phyloP scores from a whole-genome alignment of 139 green algal species.

The Micromonas commoda region DNA sequence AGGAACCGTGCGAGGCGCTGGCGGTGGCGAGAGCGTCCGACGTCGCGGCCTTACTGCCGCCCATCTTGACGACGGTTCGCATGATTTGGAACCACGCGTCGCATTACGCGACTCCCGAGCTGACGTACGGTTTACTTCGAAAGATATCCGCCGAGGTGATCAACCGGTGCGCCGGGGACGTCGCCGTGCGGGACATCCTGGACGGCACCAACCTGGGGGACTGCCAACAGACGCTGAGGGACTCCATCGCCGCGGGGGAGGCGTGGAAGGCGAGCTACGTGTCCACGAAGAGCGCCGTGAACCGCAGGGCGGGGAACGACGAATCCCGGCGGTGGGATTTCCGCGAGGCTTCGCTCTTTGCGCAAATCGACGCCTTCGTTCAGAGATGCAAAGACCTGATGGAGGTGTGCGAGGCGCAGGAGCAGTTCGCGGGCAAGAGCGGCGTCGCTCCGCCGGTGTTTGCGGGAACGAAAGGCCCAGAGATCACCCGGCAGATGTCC shows the following conservation, averaged over 20 bases:
- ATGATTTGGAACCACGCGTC: constrained; percentile 75
- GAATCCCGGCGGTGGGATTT: constrained; percentile 48
- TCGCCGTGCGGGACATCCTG: constrained; percentile 64
- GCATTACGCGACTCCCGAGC: constrained; percentile 80
- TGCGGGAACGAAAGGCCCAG: constrained; percentile 63
- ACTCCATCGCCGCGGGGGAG: constrained; percentile 47
- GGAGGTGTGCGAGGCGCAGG: constrained; percentile 78
- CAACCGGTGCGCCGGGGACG: constrained; percentile 61
- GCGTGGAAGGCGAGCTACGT: constrained; percentile 66
- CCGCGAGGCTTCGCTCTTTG: constrained; percentile 66
- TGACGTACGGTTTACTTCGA: constrained; percentile 71
- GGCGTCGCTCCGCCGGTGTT: constrained; percentile 55
- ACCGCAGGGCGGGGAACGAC: neutral
- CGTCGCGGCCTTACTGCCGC: constrained; percentile 62
- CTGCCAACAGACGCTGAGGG: constrained; percentile 28
- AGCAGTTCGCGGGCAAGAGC: constrained; percentile 67
- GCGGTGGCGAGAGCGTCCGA: constrained; percentile 42
- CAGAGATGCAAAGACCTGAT: constrained; percentile 81
- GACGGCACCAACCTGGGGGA: constrained; percentile 39
- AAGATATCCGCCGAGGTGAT: constrained; percentile 81
- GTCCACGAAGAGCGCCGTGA: constrained; percentile 38
- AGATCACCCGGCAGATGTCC: constrained; percentile 65
- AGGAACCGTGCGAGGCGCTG: constrained; percentile 61
- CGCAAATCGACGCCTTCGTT: constrained; percentile 82
- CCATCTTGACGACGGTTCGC: constrained; percentile 66